A percentile compares a stretch with the other conserved stretches of the same genome.
phyloP scores from a whole-genome alignment of 1,284 basidiomycete species.

The Acaromyces ingoldii region DNA sequence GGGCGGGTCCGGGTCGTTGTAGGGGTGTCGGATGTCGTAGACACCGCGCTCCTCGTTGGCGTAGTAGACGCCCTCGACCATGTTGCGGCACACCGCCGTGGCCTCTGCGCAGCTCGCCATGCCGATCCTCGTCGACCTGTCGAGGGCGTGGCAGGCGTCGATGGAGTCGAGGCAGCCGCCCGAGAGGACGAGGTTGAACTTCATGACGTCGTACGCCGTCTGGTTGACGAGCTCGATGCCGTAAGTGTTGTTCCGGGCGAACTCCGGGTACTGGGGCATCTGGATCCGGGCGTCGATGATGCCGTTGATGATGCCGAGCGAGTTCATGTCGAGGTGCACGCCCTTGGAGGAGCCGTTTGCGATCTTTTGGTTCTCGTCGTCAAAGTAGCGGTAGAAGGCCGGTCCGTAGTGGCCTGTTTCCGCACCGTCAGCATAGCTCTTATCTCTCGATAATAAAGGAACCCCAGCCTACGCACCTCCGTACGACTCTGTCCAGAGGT shows the following conservation, averaged over 20 bases:
- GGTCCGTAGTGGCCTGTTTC: conserved; percentile 59
- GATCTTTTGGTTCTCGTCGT: conserved; percentile 61
- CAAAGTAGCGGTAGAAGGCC: conserved; percentile 57
- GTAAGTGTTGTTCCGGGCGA: conserved; percentile 1
- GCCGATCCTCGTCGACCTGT: no score
- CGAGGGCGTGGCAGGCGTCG: no score
- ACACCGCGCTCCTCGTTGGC: no score
- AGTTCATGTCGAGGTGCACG: no score
- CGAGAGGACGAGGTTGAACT: conserved; percentile 22
- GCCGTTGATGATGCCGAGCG: no score
- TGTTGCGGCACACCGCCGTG: no score
- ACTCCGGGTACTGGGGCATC: neutral
- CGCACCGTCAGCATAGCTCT: no score
- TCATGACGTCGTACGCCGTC: conserved; percentile 18
- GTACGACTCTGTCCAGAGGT: conserved; percentile 60
- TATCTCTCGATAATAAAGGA: no score
- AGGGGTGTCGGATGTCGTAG: conserved; percentile 28
- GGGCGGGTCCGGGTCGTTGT: conserved; percentile 34
- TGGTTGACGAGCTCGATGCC: conserved; percentile 26
- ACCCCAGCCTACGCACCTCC: conserved; percentile 59
- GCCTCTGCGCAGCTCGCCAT: no score
- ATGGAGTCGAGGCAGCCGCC: conserved; percentile 37
- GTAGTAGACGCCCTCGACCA: no score
- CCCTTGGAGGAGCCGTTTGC: conserved; percentile 54
- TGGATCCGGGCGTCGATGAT: no score